Evolutionary conservation across 192 early-diverging fungal species (phyloP).

Genomic region (Gonapodya prolifera): DNA sequence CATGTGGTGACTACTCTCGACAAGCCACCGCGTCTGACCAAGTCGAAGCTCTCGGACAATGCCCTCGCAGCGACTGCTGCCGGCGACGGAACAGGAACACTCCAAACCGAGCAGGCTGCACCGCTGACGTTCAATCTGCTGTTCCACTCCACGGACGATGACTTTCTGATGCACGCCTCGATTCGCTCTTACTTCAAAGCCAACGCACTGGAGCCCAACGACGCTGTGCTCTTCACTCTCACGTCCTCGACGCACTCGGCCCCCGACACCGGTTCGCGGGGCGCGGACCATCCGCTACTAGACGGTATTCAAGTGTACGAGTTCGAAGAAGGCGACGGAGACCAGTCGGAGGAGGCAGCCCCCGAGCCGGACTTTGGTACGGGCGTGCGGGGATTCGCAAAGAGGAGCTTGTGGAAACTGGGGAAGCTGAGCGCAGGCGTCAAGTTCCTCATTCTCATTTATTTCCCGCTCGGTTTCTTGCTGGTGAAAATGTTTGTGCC

Average conservation of each 20-base stretch:
- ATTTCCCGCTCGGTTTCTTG: not conserved
- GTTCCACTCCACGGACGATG: constrained; percentile 50
- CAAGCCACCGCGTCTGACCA: not conserved
- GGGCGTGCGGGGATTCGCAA: not conserved
- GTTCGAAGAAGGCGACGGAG: not conserved
- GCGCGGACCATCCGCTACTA: not conserved
- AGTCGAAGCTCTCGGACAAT: not conserved
- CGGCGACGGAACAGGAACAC: too few relatives aligned
- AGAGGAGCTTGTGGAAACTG: not conserved
- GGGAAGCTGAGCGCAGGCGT: not conserved
- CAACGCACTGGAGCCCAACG: constrained; percentile 48
- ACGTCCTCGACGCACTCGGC: not conserved
- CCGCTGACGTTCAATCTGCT: not conserved
- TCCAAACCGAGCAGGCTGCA: not conserved
- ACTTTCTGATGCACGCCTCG: constrained; percentile 48
- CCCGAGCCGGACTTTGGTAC: not conserved
- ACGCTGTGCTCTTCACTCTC: constrained; percentile 54
- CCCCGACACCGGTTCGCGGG: not conserved
- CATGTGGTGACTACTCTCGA: not conserved
- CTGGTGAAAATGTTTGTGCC: not conserved
- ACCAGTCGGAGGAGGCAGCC: not conserved
- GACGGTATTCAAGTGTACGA: not conserved
- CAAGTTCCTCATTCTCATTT: not conserved
- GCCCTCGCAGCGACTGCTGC: not conserved
- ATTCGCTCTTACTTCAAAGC: constrained; percentile 46